Evolutionary conservation across 352 stramenopile species (phyloP).

Genomic region (Pythium vanterpoolii): DNA sequence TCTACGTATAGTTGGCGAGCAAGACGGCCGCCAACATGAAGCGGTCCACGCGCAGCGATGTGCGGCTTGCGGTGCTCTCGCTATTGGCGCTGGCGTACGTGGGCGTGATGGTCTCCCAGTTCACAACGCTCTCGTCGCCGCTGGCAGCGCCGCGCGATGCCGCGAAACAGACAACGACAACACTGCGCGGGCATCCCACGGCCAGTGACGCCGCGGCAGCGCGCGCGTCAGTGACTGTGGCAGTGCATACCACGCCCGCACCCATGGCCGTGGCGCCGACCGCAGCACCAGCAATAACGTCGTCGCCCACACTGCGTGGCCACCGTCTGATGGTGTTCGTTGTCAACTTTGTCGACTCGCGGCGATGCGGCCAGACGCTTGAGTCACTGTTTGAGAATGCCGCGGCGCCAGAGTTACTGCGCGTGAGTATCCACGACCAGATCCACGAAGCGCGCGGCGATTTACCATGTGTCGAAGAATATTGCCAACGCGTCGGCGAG

Average conservation of each 20-base stretch:
- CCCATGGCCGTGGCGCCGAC: slow-evolving; percentile 66
- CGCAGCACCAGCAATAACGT: slow-evolving; percentile 73
- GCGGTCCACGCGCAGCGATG: not conserved
- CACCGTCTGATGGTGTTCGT: slow-evolving; percentile 67
- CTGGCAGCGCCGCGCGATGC: slow-evolving; percentile 10
- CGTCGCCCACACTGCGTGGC: slow-evolving; percentile 12
- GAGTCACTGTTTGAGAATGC: slow-evolving; percentile 70
- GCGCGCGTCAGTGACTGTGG: slow-evolving; percentile 59
- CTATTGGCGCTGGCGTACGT: not conserved
- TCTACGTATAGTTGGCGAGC: not conserved
- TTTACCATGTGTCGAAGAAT: slow-evolving; percentile 49
- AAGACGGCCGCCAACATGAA: not conserved
- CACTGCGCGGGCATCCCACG: not conserved
- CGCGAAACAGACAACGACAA: slow-evolving; percentile 19
- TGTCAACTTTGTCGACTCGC: slow-evolving; percentile 71
- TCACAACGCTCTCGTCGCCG: not conserved
- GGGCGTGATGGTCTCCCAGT: not conserved
- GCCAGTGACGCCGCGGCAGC: slow-evolving; percentile 35
- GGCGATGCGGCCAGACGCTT: slow-evolving; percentile 68
- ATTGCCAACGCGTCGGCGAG: slow-evolving; percentile 62
- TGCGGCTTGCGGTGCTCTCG: not conserved
- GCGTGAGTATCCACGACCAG: slow-evolving; percentile 64
- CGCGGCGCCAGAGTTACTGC: slow-evolving; percentile 41
- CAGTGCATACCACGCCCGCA: slow-evolving; percentile 64
- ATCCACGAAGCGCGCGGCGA: slow-evolving; percentile 59